Evolutionary conservation across 2,329 filamentous ascomycete species (phyloP), one percentile per base, ranked within the genome.

Genomic region (Pseudonectria buxi): DNA sequence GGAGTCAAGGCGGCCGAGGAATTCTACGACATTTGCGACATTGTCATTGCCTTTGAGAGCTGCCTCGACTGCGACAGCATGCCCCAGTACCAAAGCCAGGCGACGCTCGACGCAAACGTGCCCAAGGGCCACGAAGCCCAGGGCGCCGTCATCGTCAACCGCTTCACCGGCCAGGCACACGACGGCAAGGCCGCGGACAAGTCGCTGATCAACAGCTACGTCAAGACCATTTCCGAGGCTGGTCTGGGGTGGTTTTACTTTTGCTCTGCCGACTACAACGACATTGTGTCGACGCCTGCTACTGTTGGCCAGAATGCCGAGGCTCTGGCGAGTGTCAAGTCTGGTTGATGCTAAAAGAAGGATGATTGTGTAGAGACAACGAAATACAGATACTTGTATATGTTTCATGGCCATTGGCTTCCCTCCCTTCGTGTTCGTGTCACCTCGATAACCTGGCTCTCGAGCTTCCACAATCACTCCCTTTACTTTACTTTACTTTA

Each of bases 21-120:
- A 30, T 53, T 36, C 29, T 53, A 51, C 26, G 26, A 31, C 6
- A 44, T 53, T n/a, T 53, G 48, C 32, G 48, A 53, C 26, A 34
- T 53, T 4, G 50, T 53, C 9, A 30, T 51, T 9, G 47, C 41
- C 3, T 53, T 51, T 14, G 50, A 53, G 40, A 50, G 48, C 38
- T 49, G 47, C 32, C 37, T 51, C 35, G 47, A 51, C 40, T 43
- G 40, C 25, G 18, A 14, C 7, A 33, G 26, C 4, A 30, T 22
- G 10, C 43, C 46, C 1, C 43, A 41, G 26, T 53, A 51, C 28
- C 28, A 43, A 35, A 37, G 39, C 14, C 24, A 31, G 10, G 30
- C 16, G n/a, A 53, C 44, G 9, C 16, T 50, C 10, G 22, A 28
- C 13, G 40, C 36, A 30, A 51, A 42, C 9, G 28, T 53, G 10